A percentile compares a stretch with the other conserved stretches of the same genome.
Conservation (phyloP, 2,329 filamentous ascomycete species). For the Cladosporium phlei region DNA sequence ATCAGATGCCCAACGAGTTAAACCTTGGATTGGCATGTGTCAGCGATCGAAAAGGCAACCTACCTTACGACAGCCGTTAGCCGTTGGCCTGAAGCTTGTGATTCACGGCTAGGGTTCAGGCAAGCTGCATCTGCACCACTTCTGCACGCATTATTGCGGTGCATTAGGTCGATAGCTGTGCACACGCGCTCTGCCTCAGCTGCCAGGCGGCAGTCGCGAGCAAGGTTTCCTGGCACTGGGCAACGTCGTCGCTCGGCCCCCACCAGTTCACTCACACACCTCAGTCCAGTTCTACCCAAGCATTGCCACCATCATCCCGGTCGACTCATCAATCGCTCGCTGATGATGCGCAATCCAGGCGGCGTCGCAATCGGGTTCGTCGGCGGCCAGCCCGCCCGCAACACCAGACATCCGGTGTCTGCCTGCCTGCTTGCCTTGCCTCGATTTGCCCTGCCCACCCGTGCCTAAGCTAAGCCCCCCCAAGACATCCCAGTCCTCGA, state of each 20-base stretch:
- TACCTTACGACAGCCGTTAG: too few relatives aligned
- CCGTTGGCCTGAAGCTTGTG: background rate
- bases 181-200: too few relatives aligned
- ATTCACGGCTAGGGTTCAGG: too few relatives aligned
- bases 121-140: background rate
- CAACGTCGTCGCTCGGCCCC: background rate
- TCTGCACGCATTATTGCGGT: background rate
- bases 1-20: too few relatives aligned
- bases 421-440: too few relatives aligned
- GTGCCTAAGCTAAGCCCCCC: slow-evolving; percentile 13
- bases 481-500: background rate
- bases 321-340: slow-evolving; percentile 1
- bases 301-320: slow-evolving; percentile 5
- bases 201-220: too few relatives aligned
- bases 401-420: slow-evolving; percentile 3
- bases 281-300: background rate
- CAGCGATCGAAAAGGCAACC: too few relatives aligned
- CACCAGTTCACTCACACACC: background rate
- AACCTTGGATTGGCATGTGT: too few relatives aligned
- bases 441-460: too few relatives aligned
- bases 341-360: slow-evolving; percentile 4
- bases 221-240: too few relatives aligned
- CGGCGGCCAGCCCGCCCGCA: slow-evolving; percentile 2
- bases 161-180: too few relatives aligned
- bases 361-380: slow-evolving; percentile 12